Base-by-base conservation (phyloP, 2,329 filamentous ascomycete species). In the Diaporthe ampelina region DNA sequence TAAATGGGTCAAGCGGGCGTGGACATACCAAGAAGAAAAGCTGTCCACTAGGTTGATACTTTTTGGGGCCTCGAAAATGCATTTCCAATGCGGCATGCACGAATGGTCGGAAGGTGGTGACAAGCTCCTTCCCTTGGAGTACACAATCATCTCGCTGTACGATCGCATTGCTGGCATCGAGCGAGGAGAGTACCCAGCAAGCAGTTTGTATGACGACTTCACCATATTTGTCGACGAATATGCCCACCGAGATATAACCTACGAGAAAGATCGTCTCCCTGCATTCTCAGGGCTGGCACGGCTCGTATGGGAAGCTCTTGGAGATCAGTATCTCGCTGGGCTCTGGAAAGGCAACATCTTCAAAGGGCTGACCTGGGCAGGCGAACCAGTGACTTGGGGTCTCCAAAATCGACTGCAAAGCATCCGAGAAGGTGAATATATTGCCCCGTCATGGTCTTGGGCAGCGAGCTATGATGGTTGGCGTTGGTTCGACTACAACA, bases 361-460 rank as follows among this genome's bases (percentile, higher is more conserved):
- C 13, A 26, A 3, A 7, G 24, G 57, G 4, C 10, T 59, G 57
- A 11, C 6, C 35, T 59, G 57, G 57, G 7, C 2, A 40, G 10
- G 35, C 10, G 1, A 4, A 40, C 3, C 32, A 6, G 4, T 2
- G 8, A 40, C 35, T 3, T 19, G 24, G n/a, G 35, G 57, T 10
- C 57, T 59, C 35, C 57, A 59, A 15, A 26, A 40, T 7, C 35
- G 26, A 7, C n/a, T 59, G 10, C 57, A 59, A 19, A 26, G 11
- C 17, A 40, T 59, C 57, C 35, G 35, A 40, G 35, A 59, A 26
- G 26, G n/a, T n/a, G 21, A 24, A 13, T 59, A 40, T 19, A 40
- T 59, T 35, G 57, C 57, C 57, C 57, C 57, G 13, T 59, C 57
- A 24, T 59, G 57, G 57, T 59, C 57, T 40, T 59, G 35, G 57